phyloP scores from a whole-genome alignment of 768 basidiomycete genomes.

The Rubroboletus pulcherrimus region DNA sequence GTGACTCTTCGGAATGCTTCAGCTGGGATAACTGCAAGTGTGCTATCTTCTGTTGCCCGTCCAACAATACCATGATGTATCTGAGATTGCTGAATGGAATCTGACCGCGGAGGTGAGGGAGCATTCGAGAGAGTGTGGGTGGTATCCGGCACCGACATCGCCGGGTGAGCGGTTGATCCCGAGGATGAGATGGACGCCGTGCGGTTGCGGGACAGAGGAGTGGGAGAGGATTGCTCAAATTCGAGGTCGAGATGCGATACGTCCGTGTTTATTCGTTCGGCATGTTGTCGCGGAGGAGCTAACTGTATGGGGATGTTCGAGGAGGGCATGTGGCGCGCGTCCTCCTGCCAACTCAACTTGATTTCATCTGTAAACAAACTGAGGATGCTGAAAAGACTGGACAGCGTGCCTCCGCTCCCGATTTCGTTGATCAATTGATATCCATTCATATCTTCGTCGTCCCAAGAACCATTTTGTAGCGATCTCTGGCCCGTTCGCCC shows the following conservation, averaged over 20 bases:
- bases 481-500: constrained; percentile 60
- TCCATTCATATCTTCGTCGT: constrained; percentile 87
- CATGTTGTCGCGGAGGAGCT: constrained; percentile 26
- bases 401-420: constrained; percentile 90
- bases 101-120: constrained; percentile 23
- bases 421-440: constrained; percentile 97
- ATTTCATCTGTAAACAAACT: constrained; percentile 95
- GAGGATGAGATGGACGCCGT: constrained; percentile 62
- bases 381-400: constrained; percentile 94
- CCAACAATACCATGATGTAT: constrained; percentile 76
- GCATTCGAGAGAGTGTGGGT: constrained; percentile 12
- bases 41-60: constrained; percentile 91
- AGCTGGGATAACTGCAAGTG: constrained; percentile 97
- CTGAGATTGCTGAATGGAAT: constrained; percentile 27
- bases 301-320: constrained; percentile 22
- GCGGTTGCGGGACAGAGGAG: constrained; percentile 35
- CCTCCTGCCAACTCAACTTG: constrained; percentile 88
- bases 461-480: constrained; percentile 59
- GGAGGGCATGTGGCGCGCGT: constrained; percentile 29
- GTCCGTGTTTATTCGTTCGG: constrained; percentile 55
- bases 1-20: constrained; percentile 93
- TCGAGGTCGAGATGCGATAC: constrained; percentile 56
- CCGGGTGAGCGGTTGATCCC: constrained; percentile 62
- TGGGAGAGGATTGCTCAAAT: constrained; percentile 23
- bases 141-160: constrained; percentile 27